Evolutionary conservation across 1,284 basidiomycete species (phyloP), one percentile per base, ranked within the genome.

Genomic region (Ganoderma resinaceum): DNA sequence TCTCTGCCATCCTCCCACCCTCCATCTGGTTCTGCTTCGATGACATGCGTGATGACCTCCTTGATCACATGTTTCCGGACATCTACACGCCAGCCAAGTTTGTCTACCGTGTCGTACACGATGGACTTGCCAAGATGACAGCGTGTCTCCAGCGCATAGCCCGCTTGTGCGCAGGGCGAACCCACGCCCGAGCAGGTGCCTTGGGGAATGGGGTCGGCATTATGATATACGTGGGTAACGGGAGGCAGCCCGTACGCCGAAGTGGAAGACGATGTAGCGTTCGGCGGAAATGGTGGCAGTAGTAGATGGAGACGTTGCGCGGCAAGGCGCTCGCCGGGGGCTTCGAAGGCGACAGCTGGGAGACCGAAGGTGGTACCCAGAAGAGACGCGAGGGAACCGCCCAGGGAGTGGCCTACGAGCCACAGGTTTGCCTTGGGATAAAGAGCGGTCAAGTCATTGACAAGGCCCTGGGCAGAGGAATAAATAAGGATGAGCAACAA

Each of bases 291-390:
- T 0, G 87, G 86, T 1, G 92, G 91, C n/a, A 91, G 78, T 0
- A 91, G 91, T 6, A 99, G 89, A 75, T 96, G 95, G 5, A 99
- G 88, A 46, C 98, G 89, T 31, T 86, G 80, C 0, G 98, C 94
- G 3, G 97, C 94, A 58, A 98, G 85, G 16, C 91, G 87, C 77
- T 99, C 98, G 20, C 95, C 97, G 0, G 96, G 97, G 14, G 95
- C 87, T 81, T 99, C 96, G 77, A 97, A 98, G 0, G 97, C 91
- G 53, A 99, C 91, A 1, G 91, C 92, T 0, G 97, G 98, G 2
- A 95, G 85, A n/a, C 97, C 98, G 76, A 97, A 99, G 0, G 97
- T 97, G 2, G 93, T 88, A 0, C 95, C 96, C 5, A 99, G 86
- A 49, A 99, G 87, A 16, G 94, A 90, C 6, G 96, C 93, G 12